phyloP scores from a whole-genome alignment of 192 early-diverging fungal species.

The Coemansia sp. region DNA sequence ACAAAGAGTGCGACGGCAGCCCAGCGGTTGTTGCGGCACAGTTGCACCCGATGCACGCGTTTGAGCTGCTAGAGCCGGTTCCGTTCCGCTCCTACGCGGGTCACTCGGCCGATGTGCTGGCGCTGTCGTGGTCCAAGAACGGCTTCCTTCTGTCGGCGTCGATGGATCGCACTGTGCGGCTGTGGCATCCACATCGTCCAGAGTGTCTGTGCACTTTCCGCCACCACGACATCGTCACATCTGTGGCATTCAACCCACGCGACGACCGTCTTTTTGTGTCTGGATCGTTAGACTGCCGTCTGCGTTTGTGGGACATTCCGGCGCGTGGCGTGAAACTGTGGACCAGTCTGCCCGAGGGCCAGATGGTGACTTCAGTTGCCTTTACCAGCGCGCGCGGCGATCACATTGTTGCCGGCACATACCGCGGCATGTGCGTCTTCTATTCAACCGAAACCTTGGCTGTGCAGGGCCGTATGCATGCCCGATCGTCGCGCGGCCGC shows the following conservation, averaged over 20 bases:
- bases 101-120: conserved; percentile 72
- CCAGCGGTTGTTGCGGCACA: conserved; percentile 4
- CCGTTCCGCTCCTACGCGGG: conserved; percentile 76
- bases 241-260: conserved; percentile 78
- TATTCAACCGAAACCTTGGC: conserved; percentile 76
- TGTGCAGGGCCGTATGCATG: conserved; percentile 83
- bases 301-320: conserved; percentile 82
- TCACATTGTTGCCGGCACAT: conserved; percentile 74
- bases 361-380: conserved; percentile 76
- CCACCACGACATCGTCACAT: conserved; percentile 77
- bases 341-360: conserved; percentile 69
- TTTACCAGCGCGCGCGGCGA: conserved; percentile 72
- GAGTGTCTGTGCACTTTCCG: conserved; percentile 79
- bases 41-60: conserved; percentile 50
- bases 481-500: conserved; percentile 60
- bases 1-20: neutral
- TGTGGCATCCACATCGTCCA: conserved; percentile 77
- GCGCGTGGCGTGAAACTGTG: conserved; percentile 76
- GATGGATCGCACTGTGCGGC: conserved; percentile 79
- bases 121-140: conserved; percentile 73
- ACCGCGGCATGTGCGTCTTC: conserved; percentile 77
- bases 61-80: conserved; percentile 62
- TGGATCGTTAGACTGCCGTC: conserved; percentile 76
- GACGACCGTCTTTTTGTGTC: conserved; percentile 82
- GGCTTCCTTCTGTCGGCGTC: conserved; percentile 80